Conservation (phyloP, 2,329 filamentous ascomycete species). For the Xylaria sp. region DNA sequence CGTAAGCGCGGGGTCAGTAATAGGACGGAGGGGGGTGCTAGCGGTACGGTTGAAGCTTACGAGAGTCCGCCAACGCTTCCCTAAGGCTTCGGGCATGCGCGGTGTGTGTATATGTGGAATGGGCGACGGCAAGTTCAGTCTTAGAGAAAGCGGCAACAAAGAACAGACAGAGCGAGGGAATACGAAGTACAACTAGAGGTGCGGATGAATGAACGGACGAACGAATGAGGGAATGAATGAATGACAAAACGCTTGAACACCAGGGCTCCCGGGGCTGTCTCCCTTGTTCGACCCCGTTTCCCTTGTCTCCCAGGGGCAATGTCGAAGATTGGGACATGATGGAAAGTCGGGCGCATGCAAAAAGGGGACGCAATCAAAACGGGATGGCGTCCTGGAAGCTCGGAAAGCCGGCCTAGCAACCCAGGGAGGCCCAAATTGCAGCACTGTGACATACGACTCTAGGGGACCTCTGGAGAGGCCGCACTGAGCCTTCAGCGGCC, state of each 20-base stretch:
- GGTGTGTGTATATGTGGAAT: background rate
- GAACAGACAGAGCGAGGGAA: background rate
- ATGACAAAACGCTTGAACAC: slow-evolving; percentile 8
- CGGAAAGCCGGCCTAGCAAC: no score
- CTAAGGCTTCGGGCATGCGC: no score
- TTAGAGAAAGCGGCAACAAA: background rate
- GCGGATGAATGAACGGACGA: slow-evolving; percentile 17
- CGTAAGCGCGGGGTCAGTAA: no score
- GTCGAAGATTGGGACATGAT: background rate
- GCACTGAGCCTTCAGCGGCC: background rate
- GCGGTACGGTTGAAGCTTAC: no score
- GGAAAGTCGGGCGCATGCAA: background rate
- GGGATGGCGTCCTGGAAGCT: no score
- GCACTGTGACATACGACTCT: no score
- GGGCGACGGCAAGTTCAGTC: background rate
- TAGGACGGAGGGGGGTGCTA: no score
- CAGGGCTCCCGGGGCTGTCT: background rate
- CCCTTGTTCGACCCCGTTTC: background rate
- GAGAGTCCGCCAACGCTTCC: background rate
- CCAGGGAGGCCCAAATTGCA: no score
- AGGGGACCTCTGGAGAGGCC: no score
- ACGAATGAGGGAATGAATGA: slow-evolving; percentile 4
- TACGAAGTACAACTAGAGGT: background rate
- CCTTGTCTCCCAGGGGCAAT: background rate
- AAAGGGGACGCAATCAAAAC: no score